Base-by-base conservation (phyloP, 2,329 filamentous ascomycete species). In the Ophiognomonia clavigignenti-juglandacearum region DNA sequence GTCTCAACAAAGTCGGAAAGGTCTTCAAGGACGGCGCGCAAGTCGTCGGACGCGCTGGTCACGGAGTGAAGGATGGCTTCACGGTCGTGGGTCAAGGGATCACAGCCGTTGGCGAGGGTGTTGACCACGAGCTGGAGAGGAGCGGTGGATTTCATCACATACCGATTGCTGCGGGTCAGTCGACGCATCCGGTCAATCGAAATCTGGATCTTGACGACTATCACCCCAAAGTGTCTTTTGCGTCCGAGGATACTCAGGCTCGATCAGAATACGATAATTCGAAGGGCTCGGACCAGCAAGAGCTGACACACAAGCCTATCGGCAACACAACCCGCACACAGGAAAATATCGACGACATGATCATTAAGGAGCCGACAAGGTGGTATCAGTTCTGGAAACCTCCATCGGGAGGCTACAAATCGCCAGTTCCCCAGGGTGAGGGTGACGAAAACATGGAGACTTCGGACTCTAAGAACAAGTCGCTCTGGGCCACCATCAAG, bases 381-480 rank as follows among this genome's bases (percentile, higher is more conserved):
- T 84, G 80, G 70, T 84, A 77, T 67, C 65, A 84, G 51, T 84
- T 85, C 50, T 85, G 81, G 81, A 79, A 81, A 55, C 75, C 78
- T 0, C 81, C 81, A 0, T 64, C 73, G 2, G 81, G 81, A 20
- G 77, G 75, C 3, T 85, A 82, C 55, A 67, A 75, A 8, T 83
- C 79, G 0, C 81, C 81, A 0, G 64, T 83, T 1, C 81, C 81
- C 0, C 80, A 83, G 43, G 77, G 75, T 4, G 62, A 61, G n/a
- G 72, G 74, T 26, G 64, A 65, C 3, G 64, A 64, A 23, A 72
- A 68, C 23, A 69, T 10, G 24, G 10, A 26, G 10, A 26, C 2
- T 66, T 70, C 59, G 54, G 24, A 26, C 10, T 10, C 24, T 10
- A 6, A 50, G 22, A 63, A 56, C 18, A 65, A 64, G 14, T 68